Base-by-base conservation (phyloP, 164 flowering plant species). In the Magnolia kwangsiensis region DNA sequence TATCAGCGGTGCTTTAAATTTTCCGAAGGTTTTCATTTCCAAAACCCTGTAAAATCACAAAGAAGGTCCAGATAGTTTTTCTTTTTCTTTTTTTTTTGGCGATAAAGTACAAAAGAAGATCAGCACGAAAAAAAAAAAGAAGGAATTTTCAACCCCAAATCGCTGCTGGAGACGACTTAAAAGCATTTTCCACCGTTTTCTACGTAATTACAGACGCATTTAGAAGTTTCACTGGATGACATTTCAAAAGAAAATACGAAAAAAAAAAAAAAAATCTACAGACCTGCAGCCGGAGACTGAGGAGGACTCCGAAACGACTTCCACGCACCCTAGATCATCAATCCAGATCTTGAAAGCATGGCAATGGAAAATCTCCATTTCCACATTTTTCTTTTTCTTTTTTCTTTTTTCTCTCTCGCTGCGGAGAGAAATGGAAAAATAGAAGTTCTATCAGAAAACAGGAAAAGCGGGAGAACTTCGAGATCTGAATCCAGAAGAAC, bases 401-500 rank as follows among this genome's bases (percentile, higher is more conserved):
- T 31, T 31, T 31, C 37, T 31, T 31, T 49, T 16, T 49, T 29
- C n/a, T 58, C 55, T 20, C 14, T 14, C 6, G 10, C 50, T 14
- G 67, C 27, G 13, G 23, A 8, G 18, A 7, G 23, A 69, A 19
- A 27, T 19, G 27, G 31, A 5, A 71, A 13, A 49, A 73, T 8
- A 67, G 16, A 3, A 9, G 45, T 37, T 37, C 7, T 37, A 37
- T 37, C 45, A 5, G 19, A 69, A 50, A 49, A n/a, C 3, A 9
- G 20, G 37, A 63, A 23, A n/a, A 65, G 51, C 45, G 45, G 45
- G 4, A 37, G 45, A 37, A 2, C n/a, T 6, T 5, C 13, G 74
- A 78, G 80, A 78, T 65, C 80, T 75, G 77, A 76, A 75, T 67
- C 78, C 49, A 2, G 19, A 63, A 66, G 76, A 49, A 67, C 21